Base-by-base conservation (phyloP, 1,139 yeast species). In the Saccharomyces hybrid region DNA sequence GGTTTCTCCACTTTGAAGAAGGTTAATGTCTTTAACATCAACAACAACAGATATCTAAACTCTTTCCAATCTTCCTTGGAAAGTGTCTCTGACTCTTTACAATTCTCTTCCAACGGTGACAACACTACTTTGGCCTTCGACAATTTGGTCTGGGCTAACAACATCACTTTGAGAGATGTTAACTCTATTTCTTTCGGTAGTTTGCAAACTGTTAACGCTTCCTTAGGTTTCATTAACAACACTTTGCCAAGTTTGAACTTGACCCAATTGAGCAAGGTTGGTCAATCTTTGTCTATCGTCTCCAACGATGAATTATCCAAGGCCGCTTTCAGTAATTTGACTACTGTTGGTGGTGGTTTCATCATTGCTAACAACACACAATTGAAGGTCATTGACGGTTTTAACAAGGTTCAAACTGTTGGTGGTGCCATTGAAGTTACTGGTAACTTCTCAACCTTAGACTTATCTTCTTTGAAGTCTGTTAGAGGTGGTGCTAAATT, bases 401-500 rank as follows among this genome's bases (percentile, higher is more conserved):
- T 93, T 82, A 83, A 84, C 64, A 72, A 79, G 64, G 80, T 93
- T 69, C 73, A 78, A 71, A 73, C 85, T 57, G 82, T 93, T 66
- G 88, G 87, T 71, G 98, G 98, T 80, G 91, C 98, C 65, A 82
- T 93, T 65, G 78, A 79, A 72, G 76, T 91, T 63, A 75, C 75
- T 63, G 99, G 99, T 79, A 74, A 80, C 72, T 89, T 91, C 75
- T 78, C 82, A 71, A 81, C 83, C 68, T 95, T 95, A 71, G 76
- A 88, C 61, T 80, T 93, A 72, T 82, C 84, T 62, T 70, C 81
- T 41, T 82, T 93, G 72, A 77, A 75, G 65, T 81, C 85, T 67
- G 96, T 95, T 70, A 81, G 82, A 72, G 99, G 99, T 81, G 96
- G 96, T 74, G 95, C 91, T 76, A 76, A 77, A 69, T 79, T 93